Evolutionary conservation across 106 monocot genomes (phyloP).

Genomic region (Allium cepa): DNA sequence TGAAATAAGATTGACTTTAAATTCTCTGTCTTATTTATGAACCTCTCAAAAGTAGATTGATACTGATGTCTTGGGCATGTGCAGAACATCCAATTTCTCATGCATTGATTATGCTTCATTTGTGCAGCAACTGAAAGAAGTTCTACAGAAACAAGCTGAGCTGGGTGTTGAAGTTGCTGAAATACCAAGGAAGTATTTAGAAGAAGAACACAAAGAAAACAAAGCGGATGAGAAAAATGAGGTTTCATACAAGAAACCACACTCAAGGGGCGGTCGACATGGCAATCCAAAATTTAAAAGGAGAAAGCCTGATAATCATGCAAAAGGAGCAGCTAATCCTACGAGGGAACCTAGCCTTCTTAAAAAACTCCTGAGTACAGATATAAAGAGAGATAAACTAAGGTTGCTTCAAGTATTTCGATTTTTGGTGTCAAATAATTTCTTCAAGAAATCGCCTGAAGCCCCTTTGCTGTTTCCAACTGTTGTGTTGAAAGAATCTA

Average conservation of each 20-base stretch:
- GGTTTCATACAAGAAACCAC: slow-evolving; percentile 28
- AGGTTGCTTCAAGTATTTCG: slow-evolving; percentile 67
- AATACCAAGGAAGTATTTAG: slow-evolving; percentile 57
- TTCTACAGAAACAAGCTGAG: slow-evolving; percentile 75
- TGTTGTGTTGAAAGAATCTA: slow-evolving; percentile 16
- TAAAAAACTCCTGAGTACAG: slow-evolving; percentile 68
- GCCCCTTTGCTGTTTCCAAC: slow-evolving; percentile 48
- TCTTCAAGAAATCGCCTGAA: slow-evolving; percentile 51
- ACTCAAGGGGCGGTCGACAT: slow-evolving; percentile 16
- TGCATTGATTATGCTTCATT: background rate
- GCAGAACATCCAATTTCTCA: too few relatives aligned
- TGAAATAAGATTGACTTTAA: too few relatives aligned
- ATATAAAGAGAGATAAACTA: slow-evolving; percentile 66
- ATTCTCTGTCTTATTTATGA: too few relatives aligned
- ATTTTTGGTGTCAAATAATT: slow-evolving; percentile 76
- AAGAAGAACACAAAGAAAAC: slow-evolving; percentile 27
- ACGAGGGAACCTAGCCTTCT: slow-evolving; percentile 63
- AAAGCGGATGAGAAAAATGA: background rate
- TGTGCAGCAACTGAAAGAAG: slow-evolving; percentile 82
- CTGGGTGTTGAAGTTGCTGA: slow-evolving; percentile 90
- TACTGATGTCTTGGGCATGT: too few relatives aligned
- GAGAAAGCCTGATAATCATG: slow-evolving; percentile 18
- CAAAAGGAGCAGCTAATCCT: background rate
- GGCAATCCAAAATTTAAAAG: slow-evolving; percentile 32
- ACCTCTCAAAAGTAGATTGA: too few relatives aligned